Conservation (phyloP, 176 grass and related monocot genomes). For the Bothriochloa decipiens region DNA sequence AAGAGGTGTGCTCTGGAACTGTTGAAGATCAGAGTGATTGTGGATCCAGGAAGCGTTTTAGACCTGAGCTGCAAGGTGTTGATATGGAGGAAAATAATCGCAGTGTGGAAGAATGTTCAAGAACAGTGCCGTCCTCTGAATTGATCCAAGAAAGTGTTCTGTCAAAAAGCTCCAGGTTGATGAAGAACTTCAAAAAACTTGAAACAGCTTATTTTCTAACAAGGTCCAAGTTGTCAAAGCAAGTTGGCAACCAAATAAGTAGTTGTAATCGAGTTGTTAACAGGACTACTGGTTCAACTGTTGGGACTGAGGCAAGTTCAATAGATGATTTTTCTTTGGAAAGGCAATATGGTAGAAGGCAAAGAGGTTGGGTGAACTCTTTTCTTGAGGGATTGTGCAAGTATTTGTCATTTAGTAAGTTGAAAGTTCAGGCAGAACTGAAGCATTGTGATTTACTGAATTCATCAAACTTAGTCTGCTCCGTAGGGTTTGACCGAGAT, state of each 20-base stretch:
- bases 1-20: slow-evolving; percentile 57
- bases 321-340: slow-evolving; percentile 72
- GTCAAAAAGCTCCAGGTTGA: slow-evolving; percentile 86
- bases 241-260: slow-evolving; percentile 50
- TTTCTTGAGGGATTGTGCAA: slow-evolving; percentile 93
- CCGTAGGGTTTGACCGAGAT: slow-evolving; percentile 91
- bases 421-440: slow-evolving; percentile 81
- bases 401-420: slow-evolving; percentile 87
- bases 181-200: slow-evolving; percentile 98
- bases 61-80: slow-evolving; percentile 57
- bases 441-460: slow-evolving; percentile 92
- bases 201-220: slow-evolving; percentile 89
- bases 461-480: slow-evolving; percentile 97
- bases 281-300: slow-evolving; percentile 55
- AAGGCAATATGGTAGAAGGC: slow-evolving; percentile 57
- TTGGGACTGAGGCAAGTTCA: slow-evolving; percentile 70
- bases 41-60: slow-evolving; percentile 73
- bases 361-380: slow-evolving; percentile 81
- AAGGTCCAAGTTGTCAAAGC: slow-evolving; percentile 61
- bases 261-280: slow-evolving; percentile 38
- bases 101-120: slow-evolving; percentile 53
- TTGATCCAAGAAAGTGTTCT: slow-evolving; percentile 71
- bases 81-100: slow-evolving; percentile 53
- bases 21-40: slow-evolving; percentile 66
- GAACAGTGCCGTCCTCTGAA: slow-evolving; percentile 51